phyloP scores from a whole-genome alignment of 495 filamentous ascomycete genomes.

The Hypoxylon trugodes region DNA sequence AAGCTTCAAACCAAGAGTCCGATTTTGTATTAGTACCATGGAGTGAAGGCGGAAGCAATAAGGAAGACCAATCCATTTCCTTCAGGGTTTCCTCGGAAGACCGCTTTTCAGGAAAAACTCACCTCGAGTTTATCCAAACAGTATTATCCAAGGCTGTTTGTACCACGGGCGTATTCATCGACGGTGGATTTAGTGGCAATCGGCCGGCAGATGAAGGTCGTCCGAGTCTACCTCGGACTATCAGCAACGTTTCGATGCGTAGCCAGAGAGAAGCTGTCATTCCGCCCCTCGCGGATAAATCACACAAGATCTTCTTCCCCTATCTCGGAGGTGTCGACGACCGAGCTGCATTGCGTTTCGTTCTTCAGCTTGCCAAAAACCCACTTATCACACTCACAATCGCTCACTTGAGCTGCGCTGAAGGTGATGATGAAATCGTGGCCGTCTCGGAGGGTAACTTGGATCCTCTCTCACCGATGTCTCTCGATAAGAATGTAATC shows the following conservation, averaged over 20 bases:
- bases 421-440: slow-evolving; percentile 44
- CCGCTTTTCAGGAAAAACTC: slow-evolving; percentile 59
- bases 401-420: slow-evolving; percentile 57
- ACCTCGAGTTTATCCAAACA: slow-evolving; percentile 72
- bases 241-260: slow-evolving; percentile 67
- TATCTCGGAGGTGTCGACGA: slow-evolving; percentile 90
- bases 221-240: slow-evolving; percentile 53
- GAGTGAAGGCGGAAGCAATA: slow-evolving; percentile 81
- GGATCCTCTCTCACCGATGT: slow-evolving; percentile 35
- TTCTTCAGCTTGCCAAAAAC: slow-evolving; percentile 82
- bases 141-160: slow-evolving; percentile 68
- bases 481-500: slow-evolving; percentile 34
- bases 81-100: slow-evolving; percentile 51
- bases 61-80: slow-evolving; percentile 64
- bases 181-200: slow-evolving; percentile 72
- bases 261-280: slow-evolving; percentile 56
- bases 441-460: slow-evolving; percentile 42
- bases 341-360: slow-evolving; percentile 77
- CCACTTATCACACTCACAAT: slow-evolving; percentile 78
- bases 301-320: slow-evolving; percentile 87
- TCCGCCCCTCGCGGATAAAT: slow-evolving; percentile 65
- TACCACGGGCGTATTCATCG: slow-evolving; percentile 83
- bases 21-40: slow-evolving; percentile 91
- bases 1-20: slow-evolving; percentile 71
- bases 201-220: slow-evolving; percentile 47